Base-by-base conservation (phyloP, 1,284 basidiomycete genomes). In the Neonothopanus nambi region DNA sequence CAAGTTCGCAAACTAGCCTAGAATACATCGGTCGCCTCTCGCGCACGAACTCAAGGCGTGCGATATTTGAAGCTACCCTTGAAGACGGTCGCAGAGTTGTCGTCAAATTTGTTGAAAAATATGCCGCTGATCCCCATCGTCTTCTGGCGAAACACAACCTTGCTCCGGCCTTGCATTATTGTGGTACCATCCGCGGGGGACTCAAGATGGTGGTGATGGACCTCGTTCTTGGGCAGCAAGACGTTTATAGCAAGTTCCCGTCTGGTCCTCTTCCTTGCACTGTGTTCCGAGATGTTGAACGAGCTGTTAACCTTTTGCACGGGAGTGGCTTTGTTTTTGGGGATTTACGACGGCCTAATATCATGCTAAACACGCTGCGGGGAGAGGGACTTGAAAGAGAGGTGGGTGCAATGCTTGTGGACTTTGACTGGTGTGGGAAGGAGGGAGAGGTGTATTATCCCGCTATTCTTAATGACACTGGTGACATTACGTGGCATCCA, bases 341-440 rank as follows among this genome's bases (percentile, higher is more conserved):
- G 6, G 64, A 63, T 46, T 48, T 66, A 8, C 59, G 63, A 6
- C 15, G 23, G 30, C 62, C 59, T 26, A 66, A 66, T 48, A 47
- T 66, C 21, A 48, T 66, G 47, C 45, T 55, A 13, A n/a, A n/a
- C n/a, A n/a, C n/a, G n/a, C n/a, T n/a, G n/a, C n/a, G n/a, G n/a
- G n/a, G n/a, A n/a, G n/a, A n/a, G n/a, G n/a, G n/a, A n/a, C 40
- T 20, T 12, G 15, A 43, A 40, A 13, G 48, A 42, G 26, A 12
- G 7, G n/a, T 24, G 13, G 15, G 30, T 17, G 47, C 60, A 2
- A 48, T 51, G 42, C 28, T 64, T 24, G 52, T 66, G 43, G 62
- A 65, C 55, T 66, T 65, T 58, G 63, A 66, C 35, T 65, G 63
- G 65, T 49, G 60, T 15, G 61, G 63, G 3, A 56, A 52, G 42